phyloP scores from a whole-genome alignment of 2,329 filamentous ascomycete species.

The Botrytis paeoniae region DNA sequence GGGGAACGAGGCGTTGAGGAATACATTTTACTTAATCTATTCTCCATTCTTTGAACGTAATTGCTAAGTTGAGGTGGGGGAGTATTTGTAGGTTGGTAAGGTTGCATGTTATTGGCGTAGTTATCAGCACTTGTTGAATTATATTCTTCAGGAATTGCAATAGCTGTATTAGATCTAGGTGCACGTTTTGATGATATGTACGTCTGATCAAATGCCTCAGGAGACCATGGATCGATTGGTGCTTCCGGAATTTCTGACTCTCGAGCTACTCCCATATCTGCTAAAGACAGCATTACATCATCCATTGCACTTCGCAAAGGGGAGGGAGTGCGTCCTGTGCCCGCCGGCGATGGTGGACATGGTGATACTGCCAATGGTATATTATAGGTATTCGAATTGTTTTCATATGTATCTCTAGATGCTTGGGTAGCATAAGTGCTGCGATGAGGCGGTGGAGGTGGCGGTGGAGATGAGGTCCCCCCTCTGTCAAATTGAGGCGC shows the following conservation, averaged over 20 bases:
- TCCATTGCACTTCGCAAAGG: slow-evolving; percentile 95
- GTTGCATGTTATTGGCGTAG: slow-evolving; percentile 27
- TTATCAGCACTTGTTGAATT: slow-evolving; percentile 54
- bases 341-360: slow-evolving; percentile 63
- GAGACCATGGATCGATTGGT: slow-evolving; percentile 77
- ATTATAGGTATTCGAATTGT: slow-evolving; percentile 45
- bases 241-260: slow-evolving; percentile 54
- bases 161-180: slow-evolving; percentile 66
- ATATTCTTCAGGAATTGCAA: slow-evolving; percentile 56
- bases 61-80: slow-evolving; percentile 72
- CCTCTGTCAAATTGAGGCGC: slow-evolving; percentile 38
- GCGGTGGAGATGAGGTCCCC: slow-evolving; percentile 57
- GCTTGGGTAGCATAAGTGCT: slow-evolving; percentile 47
- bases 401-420: slow-evolving; percentile 41
- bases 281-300: slow-evolving; percentile 91
- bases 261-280: slow-evolving; percentile 72
- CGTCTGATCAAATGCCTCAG: slow-evolving; percentile 70
- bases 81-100: slow-evolving; percentile 46
- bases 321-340: slow-evolving; percentile 75
- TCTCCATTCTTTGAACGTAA: slow-evolving; percentile 92
- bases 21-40: slow-evolving; percentile 52
- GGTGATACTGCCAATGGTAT: slow-evolving; percentile 61
- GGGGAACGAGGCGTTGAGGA: slow-evolving; percentile 24
- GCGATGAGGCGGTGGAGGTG: slow-evolving; percentile 81
- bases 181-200: slow-evolving; percentile 37